These are phyloP conservation scores for Nepenthes gracilis DNA, from an alignment of 148 eudicot genomes.

Conservation along the genomic window DNA sequence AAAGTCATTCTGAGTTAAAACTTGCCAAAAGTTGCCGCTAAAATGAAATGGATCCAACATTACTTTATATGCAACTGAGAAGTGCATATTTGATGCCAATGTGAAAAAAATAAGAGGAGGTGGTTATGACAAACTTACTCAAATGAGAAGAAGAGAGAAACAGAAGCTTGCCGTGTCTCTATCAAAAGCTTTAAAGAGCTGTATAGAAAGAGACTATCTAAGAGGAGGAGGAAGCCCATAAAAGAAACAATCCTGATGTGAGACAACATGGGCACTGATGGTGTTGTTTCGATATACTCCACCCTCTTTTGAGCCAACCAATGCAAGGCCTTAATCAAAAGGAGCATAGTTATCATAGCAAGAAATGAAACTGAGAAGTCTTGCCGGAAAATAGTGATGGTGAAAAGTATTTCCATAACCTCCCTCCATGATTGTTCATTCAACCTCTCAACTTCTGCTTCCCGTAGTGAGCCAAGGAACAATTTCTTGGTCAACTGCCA, in stretches of 20 bases:
- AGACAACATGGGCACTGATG: conserved; percentile 67
- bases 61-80: too few species aligned
- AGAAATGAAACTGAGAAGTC: conserved; percentile 92
- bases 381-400: conserved; percentile 91
- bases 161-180: conserved; percentile 83
- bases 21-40: too few species aligned
- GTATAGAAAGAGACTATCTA: conserved; percentile 69
- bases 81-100: too few species aligned
- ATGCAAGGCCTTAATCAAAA: conserved; percentile 86
- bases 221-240: conserved; percentile 75
- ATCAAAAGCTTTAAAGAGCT: conserved; percentile 55
- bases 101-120: background rate
- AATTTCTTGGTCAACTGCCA: conserved; percentile 78
- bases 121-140: conserved; percentile 45
- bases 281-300: conserved; percentile 95
- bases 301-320: conserved; percentile 99
- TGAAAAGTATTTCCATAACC: conserved; percentile 95
- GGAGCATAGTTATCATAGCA: conserved; percentile 77
- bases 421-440: conserved; percentile 98
- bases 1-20: background rate
- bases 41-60: too few species aligned
- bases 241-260: conserved; percentile 88
- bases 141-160: conserved; percentile 88
- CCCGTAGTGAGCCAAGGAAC: conserved; percentile 90
- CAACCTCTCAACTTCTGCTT: conserved; percentile 96